Base-by-base conservation (phyloP, 1,284 basidiomycete genomes). In the Salmacisia buchloeana region DNA sequence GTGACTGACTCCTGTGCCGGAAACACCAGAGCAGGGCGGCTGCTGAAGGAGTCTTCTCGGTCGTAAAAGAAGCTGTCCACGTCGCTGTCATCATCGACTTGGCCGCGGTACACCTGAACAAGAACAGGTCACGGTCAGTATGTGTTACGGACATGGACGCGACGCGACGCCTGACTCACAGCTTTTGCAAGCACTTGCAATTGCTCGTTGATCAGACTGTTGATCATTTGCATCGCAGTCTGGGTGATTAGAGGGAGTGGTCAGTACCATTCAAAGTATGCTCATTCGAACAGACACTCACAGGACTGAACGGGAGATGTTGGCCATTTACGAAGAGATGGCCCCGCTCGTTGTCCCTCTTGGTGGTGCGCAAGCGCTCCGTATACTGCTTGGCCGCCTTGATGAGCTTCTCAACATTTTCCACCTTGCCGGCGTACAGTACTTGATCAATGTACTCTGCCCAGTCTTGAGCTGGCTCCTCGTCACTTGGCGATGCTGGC, bases 11-110 rank as follows among this genome's bases (percentile, higher is more conserved):
- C 36, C 9, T 36, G 29, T n/a, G 52, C 29, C n/a, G 65, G 62
- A 46, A 66, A 85, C 61, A 92, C 86, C 68, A 88, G 86, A 29
- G 80, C 81, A 77, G 92, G 96, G 15, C 94, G 83, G 27, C 88
- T 84, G 63, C 83, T 82, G 45, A 84, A 83, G 0, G 90, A 87
- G 0, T 85, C 85, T 0, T 92, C 89, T 2, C 92, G 84, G 75
- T 96, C 91, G 77, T 96, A 97, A 82, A 97, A 97, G 81, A 88
- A 91, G 4, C 84, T 88, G 12, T 86, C 81, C 57, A 92, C 83
- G 61, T 85, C 83, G 9, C 62, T 63, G 1, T 83, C 83, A 49
- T 91, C 88, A 2, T 83, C 83, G 18, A 94, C 76, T 35, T 83
- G 80, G 2, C 87, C 86, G 54, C 81, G 79, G 76, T 90, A 89